These are phyloP conservation scores for Blastobotrys ciferrii DNA, from an alignment of 1,139 yeast species.

Conservation along the genomic window DNA sequence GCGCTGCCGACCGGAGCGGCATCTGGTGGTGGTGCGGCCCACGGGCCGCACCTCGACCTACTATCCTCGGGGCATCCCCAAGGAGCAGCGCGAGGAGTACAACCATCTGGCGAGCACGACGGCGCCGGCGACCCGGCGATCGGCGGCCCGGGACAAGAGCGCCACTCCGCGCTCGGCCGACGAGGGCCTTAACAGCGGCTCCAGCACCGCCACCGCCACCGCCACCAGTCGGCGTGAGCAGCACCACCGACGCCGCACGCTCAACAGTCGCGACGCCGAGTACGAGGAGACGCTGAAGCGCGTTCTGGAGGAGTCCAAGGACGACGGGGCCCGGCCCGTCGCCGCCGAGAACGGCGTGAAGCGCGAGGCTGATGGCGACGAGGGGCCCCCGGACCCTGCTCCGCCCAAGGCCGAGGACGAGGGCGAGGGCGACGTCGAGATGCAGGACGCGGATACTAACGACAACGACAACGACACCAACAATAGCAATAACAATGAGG, in stretches of 20 bases:
- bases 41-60: conserved; percentile 46
- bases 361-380: no score
- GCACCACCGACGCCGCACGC: conserved; percentile 31
- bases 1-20: conserved; percentile 78
- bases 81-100: conserved; percentile 7
- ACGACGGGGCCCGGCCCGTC: conserved; percentile 41
- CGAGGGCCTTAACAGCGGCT: conserved; percentile 19
- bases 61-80: conserved; percentile 34
- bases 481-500: conserved; percentile 10
- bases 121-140: not conserved
- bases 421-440: conserved; percentile 32
- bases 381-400: no score
- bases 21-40: conserved; percentile 52
- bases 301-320: conserved; percentile 69
- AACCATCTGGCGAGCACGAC: conserved; percentile 1
- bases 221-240: conserved; percentile 10
- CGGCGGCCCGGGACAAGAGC: not conserved
- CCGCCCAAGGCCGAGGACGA: conserved; percentile 8
- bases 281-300: conserved; percentile 68
- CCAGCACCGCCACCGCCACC: conserved; percentile 11
- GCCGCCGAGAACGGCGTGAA: no score
- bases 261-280: conserved; percentile 49
- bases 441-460: conserved; percentile 13
- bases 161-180: conserved; percentile 15
- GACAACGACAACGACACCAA: conserved; percentile 13